Base-by-base conservation (phyloP, 768 basidiomycete species). In the Tricholoma hemisulphureum region DNA sequence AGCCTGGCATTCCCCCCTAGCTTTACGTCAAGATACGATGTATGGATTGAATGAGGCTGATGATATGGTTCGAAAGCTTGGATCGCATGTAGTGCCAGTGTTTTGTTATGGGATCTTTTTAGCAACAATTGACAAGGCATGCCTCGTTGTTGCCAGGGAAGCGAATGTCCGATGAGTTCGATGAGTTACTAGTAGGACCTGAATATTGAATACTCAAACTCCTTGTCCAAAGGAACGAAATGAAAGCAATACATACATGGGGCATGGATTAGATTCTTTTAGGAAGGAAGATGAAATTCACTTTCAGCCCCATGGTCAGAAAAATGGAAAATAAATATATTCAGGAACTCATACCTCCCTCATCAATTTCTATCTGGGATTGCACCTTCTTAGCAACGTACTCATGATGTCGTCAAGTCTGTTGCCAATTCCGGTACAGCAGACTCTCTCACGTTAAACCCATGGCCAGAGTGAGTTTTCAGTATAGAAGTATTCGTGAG, bases 11-110 rank as follows among this genome's bases (percentile, higher is more conserved):
- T 26, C 18, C 26, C 24, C 26, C 46, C n/a, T 49, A 28, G 46
- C n/a, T 29, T 49, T 29, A 49, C 46, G 46, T 49, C 46, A 49
- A 49, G 46, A 49, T 49, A 29, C 46, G 46, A 10, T 29, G 46
- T n/a, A n/a, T 28, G 46, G 26, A 28, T 29, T 49, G 46, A 49
- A 49, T 29, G 46, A 49, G 46, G 46, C 14, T 29, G 46, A 49
- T 49, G 26, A 29, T 49, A 49, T 26, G 10, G 18, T 23, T 45
- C 43, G 23, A 45, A 45, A 24, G 43, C 23, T 45, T 23, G 43
- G 1, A 11, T 23, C 23, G 18, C 46, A 21, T 23, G 20, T 4
- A 23, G 14, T 23, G 21, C 6, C 21, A 43, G 41, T 10, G 41
- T 23, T 6, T 48, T 16, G n/a, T 48, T 49, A 21, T 21, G 41